Base-by-base conservation (phyloP, 768 basidiomycete species). In the Hericium rajendrae region DNA sequence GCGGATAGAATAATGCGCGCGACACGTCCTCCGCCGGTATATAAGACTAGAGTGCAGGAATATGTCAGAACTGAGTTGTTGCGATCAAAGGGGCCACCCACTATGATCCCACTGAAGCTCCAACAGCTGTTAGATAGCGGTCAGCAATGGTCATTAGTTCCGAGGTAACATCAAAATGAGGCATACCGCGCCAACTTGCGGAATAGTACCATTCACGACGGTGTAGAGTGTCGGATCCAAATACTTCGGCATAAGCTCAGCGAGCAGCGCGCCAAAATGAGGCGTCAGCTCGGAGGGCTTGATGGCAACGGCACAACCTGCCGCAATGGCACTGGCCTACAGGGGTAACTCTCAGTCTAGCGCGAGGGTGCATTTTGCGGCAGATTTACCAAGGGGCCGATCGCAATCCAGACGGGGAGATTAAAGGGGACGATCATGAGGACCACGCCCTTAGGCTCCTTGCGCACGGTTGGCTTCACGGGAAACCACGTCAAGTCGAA, bases 371-470 rank as follows among this genome's bases (percentile, higher is more conserved):
- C 4, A 56, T 9, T 4, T 32, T 32, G 9, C 32, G 32, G 1
- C 32, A 10, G 9, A 4, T 10, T 32, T 46, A 20, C 43, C 16
- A 46, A 18, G 6, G 43, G 43, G 0, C 73, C 71, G 10, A 86
- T 28, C 0, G 76, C 68, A 54, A 86, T 69, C 74, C 76, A 83
- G 15, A 88, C 57, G 0, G 87, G 88, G 65, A 84, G 87, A 68
- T 88, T 88, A 76, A 86, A 88, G 0, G 86, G 84, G 41, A 73
- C 74, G 54, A 89, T 83, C 62, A 86, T 78, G 46, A 88, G 70
- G 0, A 86, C 77, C 22, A 82, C 76, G 5, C 88, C 87, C 65
- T 91, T 92, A 46, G 46, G 76, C 61, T 88, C 86, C 63, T 89
- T 88, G 55, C 80, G 75, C 2, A 88, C 76, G 13, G 76, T 73